These are phyloP conservation scores for Neurospora sp. DNA, from an alignment of 495 filamentous ascomycete species.

Conservation along the genomic window DNA sequence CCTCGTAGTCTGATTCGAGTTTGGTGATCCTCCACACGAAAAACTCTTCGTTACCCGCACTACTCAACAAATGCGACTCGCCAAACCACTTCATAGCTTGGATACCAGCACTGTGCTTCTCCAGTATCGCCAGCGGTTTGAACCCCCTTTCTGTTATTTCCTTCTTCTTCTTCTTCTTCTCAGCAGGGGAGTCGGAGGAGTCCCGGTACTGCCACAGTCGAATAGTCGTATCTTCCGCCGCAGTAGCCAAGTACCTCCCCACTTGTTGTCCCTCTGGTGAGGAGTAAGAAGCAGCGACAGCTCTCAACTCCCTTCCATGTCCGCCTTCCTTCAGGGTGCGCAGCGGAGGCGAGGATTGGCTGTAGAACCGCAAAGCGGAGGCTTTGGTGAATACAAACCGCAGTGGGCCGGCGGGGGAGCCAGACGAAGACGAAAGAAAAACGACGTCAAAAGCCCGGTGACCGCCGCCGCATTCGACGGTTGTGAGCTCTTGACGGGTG, in stretches of 20 bases:
- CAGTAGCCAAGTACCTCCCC: slow-evolving; percentile 56
- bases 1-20: slow-evolving; percentile 44
- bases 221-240: slow-evolving; percentile 81
- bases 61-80: slow-evolving; percentile 66
- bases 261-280: slow-evolving; percentile 12
- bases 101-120: slow-evolving; percentile 70
- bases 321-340: slow-evolving; percentile 52
- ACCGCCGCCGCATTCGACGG: slow-evolving; percentile 69
- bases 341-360: slow-evolving; percentile 38
- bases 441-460: slow-evolving; percentile 64
- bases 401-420: slow-evolving; percentile 18
- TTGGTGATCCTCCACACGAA: slow-evolving; percentile 63
- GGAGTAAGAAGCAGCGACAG: slow-evolving; percentile 50
- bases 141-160: slow-evolving; percentile 6
- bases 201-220: slow-evolving; percentile 47
- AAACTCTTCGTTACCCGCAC: slow-evolving; percentile 79
- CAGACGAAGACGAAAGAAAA: slow-evolving; percentile 17
- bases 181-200: no score
- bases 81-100: slow-evolving; percentile 70
- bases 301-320: slow-evolving; percentile 85
- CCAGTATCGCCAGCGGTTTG: slow-evolving; percentile 51
- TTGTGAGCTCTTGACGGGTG: slow-evolving; percentile 50
- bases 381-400: slow-evolving; percentile 48
- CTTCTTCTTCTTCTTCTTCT: no score
- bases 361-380: slow-evolving; percentile 40